A percentile compares a stretch with the other conserved stretches of the same genome.
These are phyloP conservation scores for Sparassis latifolia DNA, from an alignment of 1,284 basidiomycete species.

Conservation along the genomic window DNA sequence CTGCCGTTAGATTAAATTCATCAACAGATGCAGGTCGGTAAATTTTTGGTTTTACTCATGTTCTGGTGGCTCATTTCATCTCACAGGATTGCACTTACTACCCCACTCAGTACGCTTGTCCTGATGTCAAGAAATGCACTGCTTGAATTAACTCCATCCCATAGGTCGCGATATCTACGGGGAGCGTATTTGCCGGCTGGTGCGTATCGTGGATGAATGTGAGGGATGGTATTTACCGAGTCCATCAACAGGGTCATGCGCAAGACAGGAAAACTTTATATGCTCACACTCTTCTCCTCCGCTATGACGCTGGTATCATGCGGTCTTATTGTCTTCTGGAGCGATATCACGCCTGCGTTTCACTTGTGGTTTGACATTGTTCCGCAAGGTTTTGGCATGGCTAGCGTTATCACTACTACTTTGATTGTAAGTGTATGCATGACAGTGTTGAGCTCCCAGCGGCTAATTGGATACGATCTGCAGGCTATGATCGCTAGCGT, in stretches of 20 bases:
- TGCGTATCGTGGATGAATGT: conserved; percentile 28
- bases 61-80: background rate
- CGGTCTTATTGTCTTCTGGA: conserved; percentile 55
- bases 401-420: conserved; percentile 77
- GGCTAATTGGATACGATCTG: background rate
- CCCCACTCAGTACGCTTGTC: conserved; percentile 70
- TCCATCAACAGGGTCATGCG: conserved; percentile 63
- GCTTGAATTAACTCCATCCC: conserved; percentile 12
- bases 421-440: conserved; percentile 53
- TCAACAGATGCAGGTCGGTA: conserved; percentile 64
- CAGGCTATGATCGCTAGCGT: conserved; percentile 84
- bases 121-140: conserved; percentile 1
- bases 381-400: conserved; percentile 78
- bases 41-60: conserved; percentile 7
- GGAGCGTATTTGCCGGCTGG: conserved; percentile 83
- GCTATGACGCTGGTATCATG: conserved; percentile 49
- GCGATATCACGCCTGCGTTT: conserved; percentile 49
- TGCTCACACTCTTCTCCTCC: conserved; percentile 58
- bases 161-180: conserved; percentile 69
- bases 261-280: conserved; percentile 75
- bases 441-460: background rate
- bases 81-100: conserved; percentile 67
- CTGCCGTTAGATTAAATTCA: conserved; percentile 73
- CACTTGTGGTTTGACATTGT: conserved; percentile 75
- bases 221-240: conserved; percentile 4